Base-by-base conservation (phyloP, 2,329 filamentous ascomycete species). In the Kalmusia sp. region DNA sequence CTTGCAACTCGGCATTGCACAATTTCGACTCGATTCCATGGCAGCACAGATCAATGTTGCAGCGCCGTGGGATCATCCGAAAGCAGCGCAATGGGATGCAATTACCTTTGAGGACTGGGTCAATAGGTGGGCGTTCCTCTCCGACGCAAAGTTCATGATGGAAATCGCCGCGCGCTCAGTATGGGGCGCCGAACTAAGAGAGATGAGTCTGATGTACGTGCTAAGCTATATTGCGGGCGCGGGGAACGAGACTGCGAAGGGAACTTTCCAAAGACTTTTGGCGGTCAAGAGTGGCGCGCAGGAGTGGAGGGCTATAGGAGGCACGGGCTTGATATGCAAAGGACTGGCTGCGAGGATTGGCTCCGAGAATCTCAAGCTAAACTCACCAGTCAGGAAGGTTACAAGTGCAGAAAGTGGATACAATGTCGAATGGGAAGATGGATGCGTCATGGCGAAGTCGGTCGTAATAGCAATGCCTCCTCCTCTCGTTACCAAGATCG, bases 391-490 rank as follows among this genome's bases (percentile, higher is more conserved):
- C 2, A 24, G 37, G 15, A 51, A 49, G 14, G 49, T 68, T 33
- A 59, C 22, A n/a, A 61, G 54, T 38, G 55, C 51, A 25, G 11
- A 41, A 6, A 37, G 27, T 4, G 53, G 49, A 4, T 67, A 65
- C 28, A 39, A 39, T 15, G 49, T 64, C 22, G 11, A 38, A 3
- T 63, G 69, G 6, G 54, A 48, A 2, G 52, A 49, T 1, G 61
- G 62, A 2, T 64, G 62, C 0, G 72, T 77, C 47, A 53, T 60
- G 5, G 78, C 76, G 2, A 71, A 72, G 12, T 79, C 78, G 31
- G 77, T 83, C 14, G 79, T 86, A 44, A 62, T 78, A 1, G 77
- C 82, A 0, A 67, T 84, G 0, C 80, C 83, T 0, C 78, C 75
- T 2, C 77, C 82, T 0, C 67, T 79, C 0, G 71, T 79, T 19